Conservation (phyloP, 257 asterid species). For the Nicotiana tabacum region DNA sequence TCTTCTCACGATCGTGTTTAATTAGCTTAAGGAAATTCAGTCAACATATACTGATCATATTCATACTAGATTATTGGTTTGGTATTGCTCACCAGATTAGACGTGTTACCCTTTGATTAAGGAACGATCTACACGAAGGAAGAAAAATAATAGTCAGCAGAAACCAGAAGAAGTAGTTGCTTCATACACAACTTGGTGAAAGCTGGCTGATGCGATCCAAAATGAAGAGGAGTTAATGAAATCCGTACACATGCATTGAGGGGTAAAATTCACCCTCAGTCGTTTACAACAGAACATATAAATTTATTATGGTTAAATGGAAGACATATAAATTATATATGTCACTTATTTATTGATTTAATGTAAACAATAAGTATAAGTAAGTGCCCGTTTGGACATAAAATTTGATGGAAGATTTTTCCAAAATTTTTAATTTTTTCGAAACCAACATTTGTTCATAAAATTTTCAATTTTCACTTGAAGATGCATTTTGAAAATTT, state of each 20-base stretch:
- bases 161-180: background rate
- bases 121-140: too few relatives aligned
- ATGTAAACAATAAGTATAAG: background rate
- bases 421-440: too few relatives aligned
- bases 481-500: too few relatives aligned
- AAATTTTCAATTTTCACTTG: too few relatives aligned
- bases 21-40: background rate
- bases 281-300: background rate
- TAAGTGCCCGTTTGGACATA: too few relatives aligned
- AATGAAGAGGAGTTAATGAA: background rate
- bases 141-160: background rate
- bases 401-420: too few relatives aligned
- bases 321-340: background rate
- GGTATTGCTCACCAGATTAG: conserved; percentile 5
- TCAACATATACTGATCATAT: background rate
- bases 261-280: background rate
- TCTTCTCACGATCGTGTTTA: background rate
- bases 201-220: background rate
- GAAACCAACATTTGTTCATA: too few relatives aligned
- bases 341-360: background rate
- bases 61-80: background rate
- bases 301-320: background rate
- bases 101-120: background rate
- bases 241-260: background rate
- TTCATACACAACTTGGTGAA: background rate